Evolutionary conservation across 139 green algal species (phyloP), one percentile per base, ranked within the genome.

Genomic region (Coccomyxa sp.): DNA sequence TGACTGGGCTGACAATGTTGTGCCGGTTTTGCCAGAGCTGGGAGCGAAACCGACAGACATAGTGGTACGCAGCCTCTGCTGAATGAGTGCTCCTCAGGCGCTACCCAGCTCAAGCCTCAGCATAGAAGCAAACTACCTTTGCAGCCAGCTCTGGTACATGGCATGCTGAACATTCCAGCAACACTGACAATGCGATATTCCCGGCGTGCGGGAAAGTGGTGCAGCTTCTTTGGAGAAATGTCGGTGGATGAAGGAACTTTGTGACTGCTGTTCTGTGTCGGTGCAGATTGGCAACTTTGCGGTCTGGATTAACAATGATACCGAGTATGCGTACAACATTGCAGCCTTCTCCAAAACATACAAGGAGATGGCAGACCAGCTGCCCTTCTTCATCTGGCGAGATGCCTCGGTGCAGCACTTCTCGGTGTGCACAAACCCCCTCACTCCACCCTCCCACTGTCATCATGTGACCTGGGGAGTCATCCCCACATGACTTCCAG

Each of bases 341-440:
- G n/a, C 24, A 10, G n/a, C 24, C 24, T 31, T 71, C 24, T 22
- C 64, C 24, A 29, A 71, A 0, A 37, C 33, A 22, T 37, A 37
- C 64, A 71, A 29, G 5, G 27, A 10, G 18, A 29, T 29, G 33
- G 24, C 64, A 1, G 29, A 29, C 64, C 64, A 34, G 35, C 64
- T 71, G 40, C 77, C 77, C 2, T 77, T 38, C 24, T 33, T 81
- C 31, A 29, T 81, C 8, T 81, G 77, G 77, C 77, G 77, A 27
- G 69, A 81, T 33, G 40, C 41, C 16, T 74, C 77, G 37, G 69
- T 54, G 8, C 77, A 81, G 33, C 77, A 81, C 40, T 81, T 81
- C 70, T 8, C 41, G 14, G 33, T 34, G 35, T 72, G n/a, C 29
- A 27, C 31, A 10, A 38, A 33, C 27, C 24, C 8, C 24, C 8